These are phyloP conservation scores for Didymella keratinophila DNA, from an alignment of 2,329 filamentous ascomycete species.

Conservation along the genomic window DNA sequence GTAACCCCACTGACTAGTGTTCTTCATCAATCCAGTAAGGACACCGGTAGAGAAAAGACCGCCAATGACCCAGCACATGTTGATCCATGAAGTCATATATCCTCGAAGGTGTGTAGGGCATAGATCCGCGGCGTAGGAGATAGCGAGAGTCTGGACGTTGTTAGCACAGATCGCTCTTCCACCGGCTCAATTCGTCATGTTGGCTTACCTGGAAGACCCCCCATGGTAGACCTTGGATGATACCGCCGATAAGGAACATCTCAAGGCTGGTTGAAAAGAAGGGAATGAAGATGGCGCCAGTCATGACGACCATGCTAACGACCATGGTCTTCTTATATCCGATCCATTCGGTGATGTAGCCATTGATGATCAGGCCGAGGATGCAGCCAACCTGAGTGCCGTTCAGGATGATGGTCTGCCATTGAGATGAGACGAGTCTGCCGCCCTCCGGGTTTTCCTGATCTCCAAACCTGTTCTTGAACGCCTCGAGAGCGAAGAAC, in stretches of 20 bases:
- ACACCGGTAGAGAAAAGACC: slow-evolving; percentile 74
- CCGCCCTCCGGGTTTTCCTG: slow-evolving; percentile 43
- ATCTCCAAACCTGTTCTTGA: slow-evolving; percentile 52
- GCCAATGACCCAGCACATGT: slow-evolving; percentile 73
- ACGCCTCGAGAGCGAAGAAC: slow-evolving; percentile 64
- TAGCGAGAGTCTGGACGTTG: slow-evolving; percentile 33
- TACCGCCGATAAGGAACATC: slow-evolving; percentile 66
- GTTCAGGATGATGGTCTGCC: slow-evolving; percentile 56
- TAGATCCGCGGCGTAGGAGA: slow-evolving; percentile 55
- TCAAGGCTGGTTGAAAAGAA: slow-evolving; percentile 52
- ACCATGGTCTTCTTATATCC: slow-evolving; percentile 46
- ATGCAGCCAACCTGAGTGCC: slow-evolving; percentile 54
- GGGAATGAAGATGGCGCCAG: slow-evolving; percentile 36
- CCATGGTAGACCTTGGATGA: slow-evolving; percentile 56
- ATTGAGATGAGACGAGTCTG: slow-evolving; percentile 50
- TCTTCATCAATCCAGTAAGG: slow-evolving; percentile 69
- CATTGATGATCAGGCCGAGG: slow-evolving; percentile 54
- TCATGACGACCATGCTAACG: slow-evolving; percentile 35
- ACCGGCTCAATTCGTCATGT: not conserved
- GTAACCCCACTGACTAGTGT: slow-evolving; percentile 70
- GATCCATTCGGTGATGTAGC: slow-evolving; percentile 53
- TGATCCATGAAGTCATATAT: slow-evolving; percentile 66
- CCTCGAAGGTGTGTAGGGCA: slow-evolving; percentile 72
- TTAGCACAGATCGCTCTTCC: not conserved
- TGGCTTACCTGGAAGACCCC: slow-evolving; percentile 46